Conservation (phyloP, 108 stramenopile species). For the Cyclotella atomus region DNA sequence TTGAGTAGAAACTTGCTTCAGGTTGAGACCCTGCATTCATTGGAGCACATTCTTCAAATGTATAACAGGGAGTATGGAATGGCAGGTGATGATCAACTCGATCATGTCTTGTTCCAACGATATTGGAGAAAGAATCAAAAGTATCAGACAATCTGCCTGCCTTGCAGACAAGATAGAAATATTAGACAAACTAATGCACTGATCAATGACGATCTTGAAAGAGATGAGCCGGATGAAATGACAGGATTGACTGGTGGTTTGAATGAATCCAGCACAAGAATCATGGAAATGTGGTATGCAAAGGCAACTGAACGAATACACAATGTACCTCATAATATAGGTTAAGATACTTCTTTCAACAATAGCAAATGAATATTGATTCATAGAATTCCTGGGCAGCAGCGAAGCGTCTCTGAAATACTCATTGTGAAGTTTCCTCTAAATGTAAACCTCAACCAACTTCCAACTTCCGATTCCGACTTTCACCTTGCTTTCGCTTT, state of each 20-base stretch:
- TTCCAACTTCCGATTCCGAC: too few relatives aligned
- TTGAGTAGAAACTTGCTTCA: slow-evolving; percentile 71
- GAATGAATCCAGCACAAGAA: slow-evolving; percentile 51
- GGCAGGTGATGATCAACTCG: slow-evolving; percentile 66
- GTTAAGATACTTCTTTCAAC: too few relatives aligned
- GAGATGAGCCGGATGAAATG: slow-evolving; percentile 14
- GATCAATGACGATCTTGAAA: slow-evolving; percentile 17
- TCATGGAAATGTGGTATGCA: slow-evolving; percentile 22
- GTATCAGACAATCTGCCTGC: slow-evolving; percentile 68
- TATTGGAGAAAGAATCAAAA: slow-evolving; percentile 71
- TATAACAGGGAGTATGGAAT: slow-evolving; percentile 50
- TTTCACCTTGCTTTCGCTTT: too few relatives aligned
- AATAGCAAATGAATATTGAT: too few relatives aligned
- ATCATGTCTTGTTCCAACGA: slow-evolving; percentile 73
- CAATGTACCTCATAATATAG: too few relatives aligned
- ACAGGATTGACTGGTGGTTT: slow-evolving; percentile 55
- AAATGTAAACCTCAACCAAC: too few relatives aligned
- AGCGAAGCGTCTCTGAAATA: too few relatives aligned
- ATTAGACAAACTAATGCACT: slow-evolving; percentile 26
- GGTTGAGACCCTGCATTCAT: slow-evolving; percentile 55
- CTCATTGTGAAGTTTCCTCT: too few relatives aligned
- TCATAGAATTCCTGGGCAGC: too few relatives aligned
- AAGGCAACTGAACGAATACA: background rate
- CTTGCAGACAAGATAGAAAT: slow-evolving; percentile 45
- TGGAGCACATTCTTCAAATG: slow-evolving; percentile 61